Conservation (phyloP, 345 rosid species). For the Aegle marmelos region DNA sequence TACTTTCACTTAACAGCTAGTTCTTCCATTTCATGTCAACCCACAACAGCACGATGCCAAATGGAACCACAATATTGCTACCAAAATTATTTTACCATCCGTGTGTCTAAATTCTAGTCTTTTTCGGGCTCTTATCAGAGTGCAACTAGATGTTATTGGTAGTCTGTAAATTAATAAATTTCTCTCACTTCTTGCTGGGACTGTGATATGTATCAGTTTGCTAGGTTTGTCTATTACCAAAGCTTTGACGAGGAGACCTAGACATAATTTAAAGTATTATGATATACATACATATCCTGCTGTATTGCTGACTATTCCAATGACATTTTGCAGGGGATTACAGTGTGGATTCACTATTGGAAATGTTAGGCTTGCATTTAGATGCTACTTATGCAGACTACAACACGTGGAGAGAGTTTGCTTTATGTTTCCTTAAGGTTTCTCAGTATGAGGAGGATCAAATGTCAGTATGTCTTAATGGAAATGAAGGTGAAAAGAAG, state of each 20-base stretch:
- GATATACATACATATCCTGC: neutral
- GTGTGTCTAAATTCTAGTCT: neutral
- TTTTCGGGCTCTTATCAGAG: neutral
- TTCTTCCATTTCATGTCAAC: too few species aligned
- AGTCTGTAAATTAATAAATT: neutral
- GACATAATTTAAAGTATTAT: neutral
- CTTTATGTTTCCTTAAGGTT: constrained; percentile 56
- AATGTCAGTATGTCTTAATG: constrained; percentile 46
- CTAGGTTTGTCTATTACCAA: neutral
- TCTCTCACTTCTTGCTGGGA: neutral
- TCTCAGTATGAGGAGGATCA: constrained; percentile 52
- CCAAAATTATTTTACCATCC: neutral
- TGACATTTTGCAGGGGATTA: constrained; percentile 51
- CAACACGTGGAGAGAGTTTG: constrained; percentile 68
- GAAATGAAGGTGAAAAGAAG: constrained; percentile 29
- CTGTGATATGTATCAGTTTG: neutral
- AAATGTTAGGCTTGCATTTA: constrained; percentile 84
- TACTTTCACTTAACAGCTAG: too few species aligned
- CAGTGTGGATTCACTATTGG: constrained; percentile 44
- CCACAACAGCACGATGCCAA: too few species aligned
- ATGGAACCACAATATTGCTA: neutral
- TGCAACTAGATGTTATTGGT: neutral
- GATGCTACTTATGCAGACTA: constrained; percentile 52
- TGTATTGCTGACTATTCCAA: neutral
- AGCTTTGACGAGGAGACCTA: neutral